Evolutionary conservation across 2,329 filamentous ascomycete species (phyloP).

Genomic region (Albophoma yamanashiensis): DNA sequence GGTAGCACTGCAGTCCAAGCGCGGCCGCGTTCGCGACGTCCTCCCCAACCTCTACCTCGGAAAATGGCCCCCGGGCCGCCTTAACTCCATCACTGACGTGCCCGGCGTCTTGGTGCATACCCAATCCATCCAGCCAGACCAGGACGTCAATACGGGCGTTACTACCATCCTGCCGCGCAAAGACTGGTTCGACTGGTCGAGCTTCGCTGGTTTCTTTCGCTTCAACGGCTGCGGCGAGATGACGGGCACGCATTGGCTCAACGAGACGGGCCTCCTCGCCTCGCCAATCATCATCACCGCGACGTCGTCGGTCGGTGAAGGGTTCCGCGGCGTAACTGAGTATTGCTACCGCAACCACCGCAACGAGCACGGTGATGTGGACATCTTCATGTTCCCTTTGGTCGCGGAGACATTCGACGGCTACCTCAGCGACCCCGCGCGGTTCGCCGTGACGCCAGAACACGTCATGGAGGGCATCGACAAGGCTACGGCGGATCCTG

Average conservation of each 20-base stretch:
- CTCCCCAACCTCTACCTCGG: slow-evolving; percentile 33
- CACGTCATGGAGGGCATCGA: slow-evolving; percentile 45
- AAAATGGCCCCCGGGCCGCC: slow-evolving; percentile 28
- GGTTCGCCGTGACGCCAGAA: slow-evolving; percentile 41
- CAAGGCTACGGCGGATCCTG: slow-evolving; percentile 34
- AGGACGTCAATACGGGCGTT: slow-evolving; percentile 35
- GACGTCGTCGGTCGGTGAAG: slow-evolving; percentile 45
- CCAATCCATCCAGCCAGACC: slow-evolving; percentile 26
- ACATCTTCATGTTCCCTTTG: slow-evolving; percentile 45
- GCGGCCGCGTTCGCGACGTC: slow-evolving; percentile 29
- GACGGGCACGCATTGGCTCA: slow-evolving; percentile 50
- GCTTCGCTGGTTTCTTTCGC: slow-evolving; percentile 41
- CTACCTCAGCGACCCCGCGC: slow-evolving; percentile 44
- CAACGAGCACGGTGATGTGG: slow-evolving; percentile 29
- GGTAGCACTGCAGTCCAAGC: background rate
- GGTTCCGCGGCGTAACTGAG: slow-evolving; percentile 48
- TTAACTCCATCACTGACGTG: slow-evolving; percentile 42
- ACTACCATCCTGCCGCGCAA: slow-evolving; percentile 36
- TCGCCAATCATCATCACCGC: slow-evolving; percentile 52
- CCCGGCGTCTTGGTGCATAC: slow-evolving; percentile 35
- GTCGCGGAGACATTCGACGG: slow-evolving; percentile 56
- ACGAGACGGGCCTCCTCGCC: slow-evolving; percentile 48
- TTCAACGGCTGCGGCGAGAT: slow-evolving; percentile 57
- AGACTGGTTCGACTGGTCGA: slow-evolving; percentile 32
- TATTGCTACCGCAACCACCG: slow-evolving; percentile 37